These are phyloP conservation scores for Raffaelea arxii DNA, from an alignment of 2,329 filamentous ascomycete species.

Conservation along the genomic window DNA sequence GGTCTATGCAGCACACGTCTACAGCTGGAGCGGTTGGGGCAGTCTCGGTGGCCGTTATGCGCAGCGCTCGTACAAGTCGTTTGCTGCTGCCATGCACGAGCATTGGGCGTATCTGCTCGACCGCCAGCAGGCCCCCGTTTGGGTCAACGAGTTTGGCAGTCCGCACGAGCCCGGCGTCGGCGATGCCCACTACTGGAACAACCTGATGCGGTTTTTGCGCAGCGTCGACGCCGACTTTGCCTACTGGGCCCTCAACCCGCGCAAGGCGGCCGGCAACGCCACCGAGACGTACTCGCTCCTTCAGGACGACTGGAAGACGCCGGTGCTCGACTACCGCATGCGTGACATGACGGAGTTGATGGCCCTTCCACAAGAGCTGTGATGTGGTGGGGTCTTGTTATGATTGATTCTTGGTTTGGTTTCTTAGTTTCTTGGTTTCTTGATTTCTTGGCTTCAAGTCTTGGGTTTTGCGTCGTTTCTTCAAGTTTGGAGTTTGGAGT, in stretches of 20 bases:
- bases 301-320: constrained; percentile 54
- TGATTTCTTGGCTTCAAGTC: too few species aligned
- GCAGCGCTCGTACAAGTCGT: constrained; percentile 51
- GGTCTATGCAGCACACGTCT: constrained; percentile 61
- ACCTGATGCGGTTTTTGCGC: constrained; percentile 50
- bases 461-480: too few species aligned
- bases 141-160: constrained; percentile 59
- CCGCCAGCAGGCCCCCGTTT: constrained; percentile 48
- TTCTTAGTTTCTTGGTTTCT: too few species aligned
- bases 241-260: constrained; percentile 61
- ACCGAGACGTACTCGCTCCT: constrained; percentile 53
- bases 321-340: constrained; percentile 52
- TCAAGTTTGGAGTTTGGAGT: too few species aligned
- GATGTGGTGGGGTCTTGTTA: too few species aligned
- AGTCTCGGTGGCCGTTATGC: constrained; percentile 49
- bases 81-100: constrained; percentile 49
- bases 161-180: constrained; percentile 42
- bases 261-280: constrained; percentile 48
- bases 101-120: constrained; percentile 59
- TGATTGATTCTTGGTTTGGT: too few species aligned
- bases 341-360: constrained; percentile 46
- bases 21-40: constrained; percentile 63
- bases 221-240: constrained; percentile 54
- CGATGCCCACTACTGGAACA: constrained; percentile 55
- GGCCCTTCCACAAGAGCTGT: too few species aligned